Evolutionary conservation across 495 filamentous ascomycete genomes (phyloP).

Genomic region (Penicillium angulare): DNA sequence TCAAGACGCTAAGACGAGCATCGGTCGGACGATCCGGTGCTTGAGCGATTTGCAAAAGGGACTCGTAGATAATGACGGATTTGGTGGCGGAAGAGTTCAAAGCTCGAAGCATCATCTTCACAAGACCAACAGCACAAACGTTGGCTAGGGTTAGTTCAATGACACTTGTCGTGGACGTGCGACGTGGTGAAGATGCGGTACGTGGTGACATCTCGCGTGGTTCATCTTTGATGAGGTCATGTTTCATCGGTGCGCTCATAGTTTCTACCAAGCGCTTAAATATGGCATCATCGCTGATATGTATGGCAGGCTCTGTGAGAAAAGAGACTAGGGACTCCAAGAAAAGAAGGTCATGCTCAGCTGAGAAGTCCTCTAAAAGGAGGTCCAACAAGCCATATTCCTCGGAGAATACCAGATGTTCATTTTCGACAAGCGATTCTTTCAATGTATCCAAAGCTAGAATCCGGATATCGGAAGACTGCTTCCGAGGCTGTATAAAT

Average conservation of each 20-base stretch:
- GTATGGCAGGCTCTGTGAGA: conserved; percentile 35
- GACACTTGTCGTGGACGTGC: conserved; percentile 30
- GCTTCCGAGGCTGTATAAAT: conserved; percentile 62
- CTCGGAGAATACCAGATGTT: conserved; percentile 34
- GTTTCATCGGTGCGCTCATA: conserved; percentile 37
- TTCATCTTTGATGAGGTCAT: conserved; percentile 30
- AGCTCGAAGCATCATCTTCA: conserved; percentile 44
- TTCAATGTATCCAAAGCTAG: conserved; percentile 65
- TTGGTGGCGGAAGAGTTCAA: conserved; percentile 40
- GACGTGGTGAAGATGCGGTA: conserved; percentile 22
- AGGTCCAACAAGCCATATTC: conserved; percentile 38
- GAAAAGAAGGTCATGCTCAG: conserved; percentile 49
- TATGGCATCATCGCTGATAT: conserved; percentile 26
- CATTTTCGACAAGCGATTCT: conserved; percentile 59
- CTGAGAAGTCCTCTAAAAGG: conserved; percentile 42
- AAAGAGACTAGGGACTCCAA: conserved; percentile 49
- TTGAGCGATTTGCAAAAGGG: conserved; percentile 38
- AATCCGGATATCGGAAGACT: conserved; percentile 65
- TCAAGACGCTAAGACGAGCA: conserved; percentile 77
- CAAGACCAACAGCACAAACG: conserved; percentile 42
- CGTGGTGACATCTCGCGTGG: conserved; percentile 15
- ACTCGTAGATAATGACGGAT: conserved; percentile 37
- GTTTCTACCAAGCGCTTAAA: conserved; percentile 38
- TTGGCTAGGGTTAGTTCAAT: conserved; percentile 42
- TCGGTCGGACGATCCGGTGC: conserved; percentile 49